Percentiles rank a stretch among this genome's conserved stretches.
Evolutionary conservation across 768 basidiomycete species (phyloP).

Genomic region (Leucocoprinus birnbaumii): DNA sequence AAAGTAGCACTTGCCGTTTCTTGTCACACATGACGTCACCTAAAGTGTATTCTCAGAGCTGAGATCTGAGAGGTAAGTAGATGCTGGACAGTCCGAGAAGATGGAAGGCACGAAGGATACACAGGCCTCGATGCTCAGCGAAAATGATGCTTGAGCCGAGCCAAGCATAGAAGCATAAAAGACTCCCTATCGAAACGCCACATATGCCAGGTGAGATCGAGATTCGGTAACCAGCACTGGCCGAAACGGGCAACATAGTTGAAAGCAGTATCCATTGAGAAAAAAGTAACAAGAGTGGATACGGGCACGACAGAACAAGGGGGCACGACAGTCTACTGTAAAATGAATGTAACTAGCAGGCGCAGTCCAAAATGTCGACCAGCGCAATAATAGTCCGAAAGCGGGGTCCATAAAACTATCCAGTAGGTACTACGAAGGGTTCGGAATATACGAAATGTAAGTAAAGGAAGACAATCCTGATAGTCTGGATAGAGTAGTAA

Average conservation of each 20-base stretch:
- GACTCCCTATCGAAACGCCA: no score
- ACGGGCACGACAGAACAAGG: background rate
- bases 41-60: no score
- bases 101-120: no score
- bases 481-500: slow-evolving; percentile 2
- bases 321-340: background rate
- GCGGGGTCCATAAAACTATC: slow-evolving; percentile 1
- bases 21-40: slow-evolving; percentile 3
- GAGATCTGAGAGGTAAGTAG: no score
- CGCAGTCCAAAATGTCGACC: background rate
- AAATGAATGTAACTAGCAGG: background rate
- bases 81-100: no score
- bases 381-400: slow-evolving; percentile 4
- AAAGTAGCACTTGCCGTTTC: background rate
- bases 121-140: no score
- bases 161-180: no score
- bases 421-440: slow-evolving; percentile 7
- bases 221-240: no score
- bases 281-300: background rate
- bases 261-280: background rate
- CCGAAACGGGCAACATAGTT: no score
- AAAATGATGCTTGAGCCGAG: no score
- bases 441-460: slow-evolving; percentile 8
- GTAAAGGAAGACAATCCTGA: slow-evolving; percentile 7
- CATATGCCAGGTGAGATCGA: no score